A percentile compares a stretch with the other conserved stretches of the same genome.
Evolutionary conservation across 768 basidiomycete genomes (phyloP).

Genomic region (Pleurotus sapidus): DNA sequence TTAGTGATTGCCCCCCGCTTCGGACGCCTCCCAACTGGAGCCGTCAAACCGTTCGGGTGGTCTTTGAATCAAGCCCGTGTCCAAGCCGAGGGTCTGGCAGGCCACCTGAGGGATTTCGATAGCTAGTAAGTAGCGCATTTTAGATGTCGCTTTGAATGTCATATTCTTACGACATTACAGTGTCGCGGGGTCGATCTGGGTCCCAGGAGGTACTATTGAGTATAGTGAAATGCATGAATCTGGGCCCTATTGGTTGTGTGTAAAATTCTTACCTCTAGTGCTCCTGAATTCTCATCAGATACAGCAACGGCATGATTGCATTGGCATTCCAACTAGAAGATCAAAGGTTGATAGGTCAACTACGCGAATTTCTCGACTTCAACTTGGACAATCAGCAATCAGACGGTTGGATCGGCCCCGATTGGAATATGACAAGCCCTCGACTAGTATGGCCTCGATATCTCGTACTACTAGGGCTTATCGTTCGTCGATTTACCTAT

Average conservation of each 20-base stretch:
- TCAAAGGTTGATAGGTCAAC: slow-evolving; percentile 33
- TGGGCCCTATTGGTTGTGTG: slow-evolving; percentile 43
- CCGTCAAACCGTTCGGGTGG: slow-evolving; percentile 38
- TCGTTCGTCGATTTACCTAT: slow-evolving; percentile 20
- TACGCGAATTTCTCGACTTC: slow-evolving; percentile 35
- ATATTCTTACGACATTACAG: slow-evolving; percentile 12
- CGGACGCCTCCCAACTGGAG: slow-evolving; percentile 28
- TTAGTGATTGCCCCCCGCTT: slow-evolving; percentile 29
- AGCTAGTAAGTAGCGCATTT: slow-evolving; percentile 26
- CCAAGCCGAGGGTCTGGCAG: slow-evolving; percentile 38
- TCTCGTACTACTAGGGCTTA: slow-evolving; percentile 33
- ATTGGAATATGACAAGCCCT: slow-evolving; percentile 33
- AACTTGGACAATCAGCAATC: slow-evolving; percentile 30
- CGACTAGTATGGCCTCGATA: slow-evolving; percentile 41
- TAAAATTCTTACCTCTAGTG: slow-evolving; percentile 2
- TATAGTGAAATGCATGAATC: slow-evolving; percentile 43
- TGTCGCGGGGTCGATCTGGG: slow-evolving; percentile 42
- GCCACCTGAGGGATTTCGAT: slow-evolving; percentile 37
- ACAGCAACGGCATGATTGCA: slow-evolving; percentile 38
- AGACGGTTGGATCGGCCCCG: slow-evolving; percentile 43
- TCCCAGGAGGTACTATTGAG: slow-evolving; percentile 37
- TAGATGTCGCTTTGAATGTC: background rate
- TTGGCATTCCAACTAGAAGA: slow-evolving; percentile 39
- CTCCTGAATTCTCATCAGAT: background rate
- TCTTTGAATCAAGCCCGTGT: slow-evolving; percentile 36